Evolutionary conservation across 805 yeast genomes (phyloP), one percentile per base, ranked within the genome.

Genomic region (Ogataea haglerorum): DNA sequence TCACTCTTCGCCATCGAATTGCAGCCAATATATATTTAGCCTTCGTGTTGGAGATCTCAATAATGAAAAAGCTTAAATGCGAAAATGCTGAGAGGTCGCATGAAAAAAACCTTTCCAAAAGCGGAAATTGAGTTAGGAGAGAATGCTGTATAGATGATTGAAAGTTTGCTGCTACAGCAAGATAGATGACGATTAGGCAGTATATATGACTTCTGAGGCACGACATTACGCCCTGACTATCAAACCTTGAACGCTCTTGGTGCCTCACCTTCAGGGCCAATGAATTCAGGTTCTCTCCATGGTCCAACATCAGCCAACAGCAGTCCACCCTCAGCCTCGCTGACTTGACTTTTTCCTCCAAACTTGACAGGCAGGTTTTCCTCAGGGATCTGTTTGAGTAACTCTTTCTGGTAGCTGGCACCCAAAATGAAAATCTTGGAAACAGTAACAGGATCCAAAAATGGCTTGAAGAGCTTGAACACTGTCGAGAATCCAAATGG

Each of bases 401-500:
- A 73, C 50, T 90, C 96, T 55, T 80, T 74, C 61, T 82, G 74
- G 67, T 91, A 93, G 37, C 80, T 73, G 30, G 80, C 67, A 47
- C 96, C 88, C 56, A 90, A 70, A 50, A 93, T 88, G 72, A 81
- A 86, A 62, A 93, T 91, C 70, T 93, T 93, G 34, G 93, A 82
- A 16, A 93, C 97, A 7, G 99, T 93, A 41, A 91, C 98, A 3
- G 98, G 98, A 63, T 93, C 99, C 60, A 93, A 76, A 68, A 93
- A 90, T 41, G 95, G 91, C 70, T 89, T 89, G 71, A 93, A 86
- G 40, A 90, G 61, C 63, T 80, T 78, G 76, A 91, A 93, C 29
- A 95, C 97, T 29, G 97, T 82, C 27, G 96, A 80, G 68, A 93
- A 93, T 2, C 99, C 99, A 61, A 89, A 93, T 49, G 99, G 99